Evolutionary conservation across 805 yeast genomes (phyloP), one percentile per base, ranked within the genome.

Genomic region (Candida odintsovae): DNA sequence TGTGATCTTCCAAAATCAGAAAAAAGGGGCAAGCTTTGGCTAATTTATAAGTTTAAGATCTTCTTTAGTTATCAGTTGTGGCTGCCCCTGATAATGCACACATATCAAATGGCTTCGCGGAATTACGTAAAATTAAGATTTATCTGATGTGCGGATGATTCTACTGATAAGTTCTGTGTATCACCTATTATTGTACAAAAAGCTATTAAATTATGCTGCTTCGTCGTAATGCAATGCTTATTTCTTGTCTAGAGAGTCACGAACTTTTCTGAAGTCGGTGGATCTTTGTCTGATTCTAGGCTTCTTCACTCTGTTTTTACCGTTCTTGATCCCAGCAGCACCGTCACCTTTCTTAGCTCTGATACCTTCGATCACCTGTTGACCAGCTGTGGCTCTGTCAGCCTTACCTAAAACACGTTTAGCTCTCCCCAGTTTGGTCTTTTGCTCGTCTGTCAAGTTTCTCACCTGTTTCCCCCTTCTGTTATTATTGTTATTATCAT

Each of bases 381-480:
- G 70, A 42, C 92, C 92, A 9, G 81, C 76, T 20, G 83, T 73
- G 31, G 84, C 76, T 57, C 85, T 78, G 62, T 87, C 97, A 44
- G 90, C 86, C 61, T 82, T 87, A 43, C 92, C 92, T 40, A 90
- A 71, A 4, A 85, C 72, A 46, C 78, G 73, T 58, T 76, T 77
- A 19, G 94, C 96, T 64, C 96, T 78, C 33, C 96, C 96, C 35
- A 87, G 65, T 57, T 77, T 78, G 15, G 95, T 84, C 65, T 75
- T 85, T 64, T 86, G 94, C 38, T 76, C 75, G 38, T 83, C 88
- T 22, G 76, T 75, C 44, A 86, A 67, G 25, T 65, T 62, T 10
- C 52, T 56, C 57, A 56, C 58, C 61, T 48, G 56, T 49, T 61
- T 66, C 63, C 40, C 29, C 20, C 46, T 45, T 36, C 33, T 41